Evolutionary conservation across 192 early-diverging fungal genomes (phyloP), one percentile per base, ranked within the genome.

Genomic region (Podila epigama): DNA sequence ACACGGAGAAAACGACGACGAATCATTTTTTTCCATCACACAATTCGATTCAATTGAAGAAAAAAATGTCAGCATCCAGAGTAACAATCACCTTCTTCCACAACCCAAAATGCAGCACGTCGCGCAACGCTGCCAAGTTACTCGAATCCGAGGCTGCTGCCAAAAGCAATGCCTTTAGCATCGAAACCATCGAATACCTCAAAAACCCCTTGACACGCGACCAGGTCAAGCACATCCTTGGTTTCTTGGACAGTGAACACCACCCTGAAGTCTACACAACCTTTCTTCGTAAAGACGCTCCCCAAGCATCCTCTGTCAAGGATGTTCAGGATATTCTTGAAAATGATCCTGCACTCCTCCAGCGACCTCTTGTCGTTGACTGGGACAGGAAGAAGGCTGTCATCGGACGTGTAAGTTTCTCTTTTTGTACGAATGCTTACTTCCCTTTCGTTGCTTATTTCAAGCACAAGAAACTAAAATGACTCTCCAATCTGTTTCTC

Each of bases 231-330:
- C 55, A 68, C 25, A 67, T 77, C 34, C 55, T 77, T 28, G 58
- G 34, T 4, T 77, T 59, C 31, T 51, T 77, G 2, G 73, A 67
- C n/a, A 54, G 42, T 6, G 60, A 68, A 20, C 31, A 64, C 10
- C 56, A 57, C n/a, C 60, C 73, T 11, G 60, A 57, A 33, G 61
- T 77, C 18, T 61, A 44, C 29, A 11, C 50, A 7, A 29, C 51
- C 1, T 77, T 77, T 25, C 53, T 77, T 60, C 55, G 73, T 13
- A 77, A 77, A 39, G 73, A 77, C n/a, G 73, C 73, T 3, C 73
- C 73, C 7, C 32, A 63, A 36, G 73, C 56, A 3, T 13, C 28
- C 36, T 64, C 44, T 0, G 34, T 77, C 31, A 66, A 56, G 28
- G 48, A 77, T 35, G 73, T 61, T 0, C 51, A 77, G 44, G 50